Base-by-base conservation (phyloP, 2,329 filamentous ascomycete species). In the Bisporella sp. region DNA sequence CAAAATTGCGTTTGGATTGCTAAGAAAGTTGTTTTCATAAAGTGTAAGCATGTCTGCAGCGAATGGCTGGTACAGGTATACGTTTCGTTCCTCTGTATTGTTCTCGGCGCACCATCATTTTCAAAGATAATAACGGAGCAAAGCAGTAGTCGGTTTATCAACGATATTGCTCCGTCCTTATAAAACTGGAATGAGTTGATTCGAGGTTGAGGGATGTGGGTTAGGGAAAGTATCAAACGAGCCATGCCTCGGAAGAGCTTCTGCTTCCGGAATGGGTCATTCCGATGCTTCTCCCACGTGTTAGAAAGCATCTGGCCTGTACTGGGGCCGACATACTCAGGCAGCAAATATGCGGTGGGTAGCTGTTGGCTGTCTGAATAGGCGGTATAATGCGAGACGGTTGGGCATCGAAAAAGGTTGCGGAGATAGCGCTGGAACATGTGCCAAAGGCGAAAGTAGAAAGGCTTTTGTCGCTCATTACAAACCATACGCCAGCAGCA, bases 131-230 rank as follows among this genome's bases (percentile, higher is more conserved):
- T 53, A 9, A 62, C 54, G 11, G 54, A 53, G 53, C 57, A 62
- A 48, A 55, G 52, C 9, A 67, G 21, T 21, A 3, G 21, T 21
- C 21, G 21, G 21, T 57, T 30, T 65, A 66, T 40, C 64, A 63
- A 51, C 66, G 68, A 33, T 64, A 69, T 55, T 32, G 62, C 68
- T 32, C 66, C 64, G 51, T 67, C 51, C 49, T 59, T 51, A 54
- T 63, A 41, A 29, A 59, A 62, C 42, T 56, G 31, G 55, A 62
- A 61, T 35, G 57, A 53, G 31, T 55, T 56, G 9, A 61, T 60
- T 52, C 2, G 21, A 21, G 21, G 21, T 3, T 21, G 21, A 21
- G 21, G 21, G 21, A 21, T 21, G 21, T 3, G 49, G 37, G 59
- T 54, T 13, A 62, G 53, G 47, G 58, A 61, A 28, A 62, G 46